phyloP scores from a whole-genome alignment of 2,329 filamentous ascomycete species.

The Zarea fungicola region DNA sequence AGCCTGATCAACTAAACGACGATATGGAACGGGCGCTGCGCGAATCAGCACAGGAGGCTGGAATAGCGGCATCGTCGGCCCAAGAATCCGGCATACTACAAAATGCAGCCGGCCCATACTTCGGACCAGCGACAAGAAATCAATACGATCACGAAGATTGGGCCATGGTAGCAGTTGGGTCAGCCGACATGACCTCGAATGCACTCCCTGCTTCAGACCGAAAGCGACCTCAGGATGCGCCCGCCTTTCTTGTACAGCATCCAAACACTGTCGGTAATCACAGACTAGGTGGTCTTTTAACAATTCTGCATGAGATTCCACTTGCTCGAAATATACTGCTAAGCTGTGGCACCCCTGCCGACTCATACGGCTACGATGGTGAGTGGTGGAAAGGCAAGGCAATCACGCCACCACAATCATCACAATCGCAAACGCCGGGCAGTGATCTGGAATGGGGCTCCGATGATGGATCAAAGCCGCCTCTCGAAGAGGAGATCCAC shows the following conservation, averaged over 20 bases:
- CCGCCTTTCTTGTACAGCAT: constrained; percentile 46
- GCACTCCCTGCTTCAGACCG: constrained; percentile 35
- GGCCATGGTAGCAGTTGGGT: constrained; percentile 49
- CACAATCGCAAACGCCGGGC: constrained; percentile 22
- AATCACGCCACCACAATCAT: constrained; percentile 34
- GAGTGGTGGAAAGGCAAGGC: constrained; percentile 58
- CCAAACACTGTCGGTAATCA: constrained; percentile 30
- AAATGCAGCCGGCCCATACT: constrained; percentile 32
- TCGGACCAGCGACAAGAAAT: constrained; percentile 54
- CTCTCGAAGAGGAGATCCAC: constrained; percentile 51
- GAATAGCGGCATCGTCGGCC: constrained; percentile 31
- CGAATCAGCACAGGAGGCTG: constrained; percentile 50
- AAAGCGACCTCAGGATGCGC: constrained; percentile 35
- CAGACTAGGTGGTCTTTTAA: constrained; percentile 49
- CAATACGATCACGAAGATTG: constrained; percentile 53
- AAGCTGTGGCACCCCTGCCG: constrained; percentile 32
- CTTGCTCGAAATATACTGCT: constrained; percentile 52
- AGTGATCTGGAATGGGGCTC: constrained; percentile 27
- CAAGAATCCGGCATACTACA: constrained; percentile 35
- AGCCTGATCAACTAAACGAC: constrained; percentile 40
- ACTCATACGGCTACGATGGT: constrained; percentile 48
- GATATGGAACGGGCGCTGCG: constrained; percentile 53
- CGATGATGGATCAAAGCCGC: constrained; percentile 25
- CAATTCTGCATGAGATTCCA: constrained; percentile 57
- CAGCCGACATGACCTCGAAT: constrained; percentile 20